Percentiles rank a stretch among this genome's conserved stretches.
These are phyloP conservation scores for Ceratobasidium sp. DNA, from an alignment of 1,284 basidiomycete genomes.

Conservation along the genomic window DNA sequence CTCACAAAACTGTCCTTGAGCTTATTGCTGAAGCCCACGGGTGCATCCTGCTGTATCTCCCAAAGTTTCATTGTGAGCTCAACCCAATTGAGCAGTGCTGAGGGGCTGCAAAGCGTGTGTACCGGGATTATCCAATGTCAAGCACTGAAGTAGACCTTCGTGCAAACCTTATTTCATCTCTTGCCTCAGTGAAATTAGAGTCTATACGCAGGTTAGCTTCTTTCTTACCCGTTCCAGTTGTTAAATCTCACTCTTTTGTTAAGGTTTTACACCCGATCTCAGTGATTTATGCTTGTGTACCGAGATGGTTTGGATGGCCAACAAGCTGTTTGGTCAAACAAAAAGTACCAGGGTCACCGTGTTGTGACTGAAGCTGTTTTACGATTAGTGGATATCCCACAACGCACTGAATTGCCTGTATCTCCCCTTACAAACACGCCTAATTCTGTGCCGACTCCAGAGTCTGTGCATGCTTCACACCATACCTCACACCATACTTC, in stretches of 20 bases:
- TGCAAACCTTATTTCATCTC: constrained; percentile 32
- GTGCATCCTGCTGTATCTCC: constrained; percentile 43
- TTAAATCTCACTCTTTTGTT: background rate
- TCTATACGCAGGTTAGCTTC: constrained; percentile 35
- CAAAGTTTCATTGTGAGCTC: constrained; percentile 48
- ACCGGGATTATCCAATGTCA: constrained; percentile 36
- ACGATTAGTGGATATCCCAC: background rate
- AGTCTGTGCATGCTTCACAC: background rate
- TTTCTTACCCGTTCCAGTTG: background rate
- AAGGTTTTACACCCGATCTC: constrained; percentile 45
- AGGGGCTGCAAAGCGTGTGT: constrained; percentile 44
- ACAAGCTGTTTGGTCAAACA: constrained; percentile 46
- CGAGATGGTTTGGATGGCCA: constrained; percentile 31
- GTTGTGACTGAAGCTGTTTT: constrained; percentile 16
- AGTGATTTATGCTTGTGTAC: constrained; percentile 47
- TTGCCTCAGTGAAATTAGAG: constrained; percentile 37
- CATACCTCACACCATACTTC: no score
- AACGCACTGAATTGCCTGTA: background rate
- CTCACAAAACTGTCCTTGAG: constrained; percentile 46
- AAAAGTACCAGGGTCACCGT: constrained; percentile 45
- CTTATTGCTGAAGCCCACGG: constrained; percentile 20
- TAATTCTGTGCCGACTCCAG: background rate
- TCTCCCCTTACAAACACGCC: background rate
- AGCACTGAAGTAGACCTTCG: constrained; percentile 44
- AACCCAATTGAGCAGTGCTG: constrained; percentile 45